phyloP scores from a whole-genome alignment of 208 protist species.

The Trypanosoma boissoni region DNA sequence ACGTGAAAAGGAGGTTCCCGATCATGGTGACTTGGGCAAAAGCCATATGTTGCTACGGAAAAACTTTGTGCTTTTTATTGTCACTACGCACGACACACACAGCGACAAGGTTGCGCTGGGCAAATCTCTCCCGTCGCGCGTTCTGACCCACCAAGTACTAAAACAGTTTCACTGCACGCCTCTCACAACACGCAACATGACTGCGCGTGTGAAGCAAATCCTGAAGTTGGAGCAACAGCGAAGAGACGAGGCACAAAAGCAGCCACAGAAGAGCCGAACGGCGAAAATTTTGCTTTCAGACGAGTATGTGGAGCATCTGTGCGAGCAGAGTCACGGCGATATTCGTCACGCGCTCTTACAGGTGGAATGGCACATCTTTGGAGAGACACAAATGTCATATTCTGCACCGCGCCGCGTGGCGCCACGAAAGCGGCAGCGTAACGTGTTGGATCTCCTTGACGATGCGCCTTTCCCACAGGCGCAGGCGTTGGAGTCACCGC shows the following conservation, averaged over 20 bases:
- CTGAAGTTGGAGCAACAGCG: slow-evolving; percentile 26
- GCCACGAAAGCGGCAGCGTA: not conserved
- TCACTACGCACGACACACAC: slow-evolving; percentile 86
- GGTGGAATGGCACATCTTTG: slow-evolving; percentile 51
- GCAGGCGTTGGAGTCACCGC: no score
- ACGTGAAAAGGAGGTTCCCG: not conserved
- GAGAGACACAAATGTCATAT: not conserved
- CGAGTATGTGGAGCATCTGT: slow-evolving; percentile 41
- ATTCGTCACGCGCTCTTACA: slow-evolving; percentile 82
- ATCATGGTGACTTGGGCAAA: not conserved
- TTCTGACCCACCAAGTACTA: slow-evolving; percentile 44
- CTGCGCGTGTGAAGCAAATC: slow-evolving; percentile 42
- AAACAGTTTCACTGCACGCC: slow-evolving; percentile 75
- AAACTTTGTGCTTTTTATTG: slow-evolving; percentile 66
- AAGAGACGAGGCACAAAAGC: slow-evolving; percentile 10
- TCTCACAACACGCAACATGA: slow-evolving; percentile 65
- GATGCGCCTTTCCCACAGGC: no score
- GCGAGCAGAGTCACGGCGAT: slow-evolving; percentile 61
- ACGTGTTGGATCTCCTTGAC: slow-evolving; percentile 30
- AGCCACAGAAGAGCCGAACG: not conserved
- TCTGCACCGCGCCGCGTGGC: not conserved
- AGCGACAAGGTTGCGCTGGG: slow-evolving; percentile 67
- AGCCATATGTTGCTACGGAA: slow-evolving; percentile 33
- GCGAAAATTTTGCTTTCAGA: slow-evolving; percentile 5
- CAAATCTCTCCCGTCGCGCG: slow-evolving; percentile 33